Evolutionary conservation across 1,284 basidiomycete genomes (phyloP), one percentile per base, ranked within the genome.

Genomic region (Hymenochaete sp.): DNA sequence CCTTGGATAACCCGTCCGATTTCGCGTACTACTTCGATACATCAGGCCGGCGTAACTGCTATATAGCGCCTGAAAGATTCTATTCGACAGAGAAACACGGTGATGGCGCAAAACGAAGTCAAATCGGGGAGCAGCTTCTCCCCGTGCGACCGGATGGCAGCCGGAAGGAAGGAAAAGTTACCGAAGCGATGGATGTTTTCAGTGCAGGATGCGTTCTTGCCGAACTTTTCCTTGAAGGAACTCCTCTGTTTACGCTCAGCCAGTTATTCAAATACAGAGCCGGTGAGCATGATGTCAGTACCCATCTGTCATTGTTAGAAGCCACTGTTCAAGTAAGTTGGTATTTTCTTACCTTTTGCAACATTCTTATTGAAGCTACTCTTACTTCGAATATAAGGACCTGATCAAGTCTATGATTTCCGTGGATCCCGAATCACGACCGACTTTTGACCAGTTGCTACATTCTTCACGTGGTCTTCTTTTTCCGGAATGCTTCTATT

Each of bases 11-110:
- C 59, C 96, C 96, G 0, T 82, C 93, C 3, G 93, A 97, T 65
- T 99, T 98, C 63, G 93, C 92, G 3, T 96, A 93, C 70, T 98
- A 86, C 73, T 98, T 95, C 62, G 96, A 98, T 62, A 95, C 92
- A 2, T 93, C 90, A 7, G 91, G 88, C 0, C 72, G 90, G 7
- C 74, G 96, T 4, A 95, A 90, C 2, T 99, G 95, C 62, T 98
- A 98, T 58, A 71, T 99, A 49, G 96, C 96, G 0, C 96, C 96
- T 0, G 96, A 99, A 57, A 73, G 96, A 7, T 99, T 98, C 67
- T 98, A 87, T 63, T 79, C 83, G 2, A 76, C 84, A 1, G 77
- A 76, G 3, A 68, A 65, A 45, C 76, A 76, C 49, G 79, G 79
- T 0, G 84, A 85, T 18, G 37, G 29, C 22, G 18, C 38, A 27